phyloP scores from a whole-genome alignment of 257 asterid genomes.

The Solanum verrucosum region DNA sequence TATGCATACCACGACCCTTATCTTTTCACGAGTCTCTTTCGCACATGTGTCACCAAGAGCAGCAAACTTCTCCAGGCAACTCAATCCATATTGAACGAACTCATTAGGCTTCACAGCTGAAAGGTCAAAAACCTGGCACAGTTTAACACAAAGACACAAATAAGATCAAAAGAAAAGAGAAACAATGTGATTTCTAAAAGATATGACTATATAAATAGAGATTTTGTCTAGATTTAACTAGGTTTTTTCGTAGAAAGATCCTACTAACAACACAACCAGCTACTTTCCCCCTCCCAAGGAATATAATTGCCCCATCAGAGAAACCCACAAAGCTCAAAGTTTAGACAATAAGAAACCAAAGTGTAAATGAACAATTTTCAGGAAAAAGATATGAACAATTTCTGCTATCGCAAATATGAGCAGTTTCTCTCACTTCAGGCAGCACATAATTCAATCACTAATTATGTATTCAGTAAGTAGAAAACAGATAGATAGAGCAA shows the following conservation, averaged over 20 bases:
- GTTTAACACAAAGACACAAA: slow-evolving; percentile 6
- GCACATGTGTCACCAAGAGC: slow-evolving; percentile 76
- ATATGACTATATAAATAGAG: background rate
- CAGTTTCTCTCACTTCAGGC: background rate
- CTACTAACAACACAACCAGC: background rate
- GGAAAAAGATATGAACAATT: background rate
- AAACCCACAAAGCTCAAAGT: background rate
- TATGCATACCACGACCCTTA: slow-evolving; percentile 80
- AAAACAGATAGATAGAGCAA: background rate
- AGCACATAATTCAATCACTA: background rate
- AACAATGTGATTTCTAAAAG: background rate
- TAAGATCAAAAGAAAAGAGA: slow-evolving; percentile 5
- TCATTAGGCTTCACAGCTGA: slow-evolving; percentile 82
- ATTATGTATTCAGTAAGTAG: background rate
- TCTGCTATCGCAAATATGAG: background rate
- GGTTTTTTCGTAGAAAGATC: background rate
- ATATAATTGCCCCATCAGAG: background rate
- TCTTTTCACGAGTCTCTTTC: slow-evolving; percentile 66
- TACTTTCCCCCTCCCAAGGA: background rate
- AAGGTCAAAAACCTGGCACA: slow-evolving; percentile 87
- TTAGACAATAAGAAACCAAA: background rate
- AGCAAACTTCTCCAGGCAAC: slow-evolving; percentile 86
- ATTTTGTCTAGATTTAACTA: background rate
- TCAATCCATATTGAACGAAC: slow-evolving; percentile 82
- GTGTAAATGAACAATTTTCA: background rate